Base-by-base conservation (phyloP, 202 grass and related monocot species). In the Cymbopogon flexuosus region DNA sequence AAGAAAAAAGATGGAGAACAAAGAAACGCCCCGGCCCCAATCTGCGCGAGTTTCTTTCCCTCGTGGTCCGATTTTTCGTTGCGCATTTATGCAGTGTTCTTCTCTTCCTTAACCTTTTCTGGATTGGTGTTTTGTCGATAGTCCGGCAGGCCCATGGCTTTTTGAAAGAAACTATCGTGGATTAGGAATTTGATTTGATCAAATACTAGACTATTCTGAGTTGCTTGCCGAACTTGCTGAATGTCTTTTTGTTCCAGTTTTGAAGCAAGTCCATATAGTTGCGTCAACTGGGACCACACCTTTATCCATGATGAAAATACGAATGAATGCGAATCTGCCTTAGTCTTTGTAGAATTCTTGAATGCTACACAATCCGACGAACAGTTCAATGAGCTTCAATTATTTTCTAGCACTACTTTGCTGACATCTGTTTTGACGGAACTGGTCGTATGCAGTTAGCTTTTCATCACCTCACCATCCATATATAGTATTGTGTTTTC, bases 391-490 rank as follows among this genome's bases (percentile, higher is more conserved):
- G 49, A 60, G 3, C 2, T 76, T 68, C 40, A 39, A 15, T 18
- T 67, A 4, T 65, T 76, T 11, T 52, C 54, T 10, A 57, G 15
- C 3, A 4, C 21, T 8, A 19, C 7, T 36, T 23, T 42, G 12
- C 33, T n/a, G 41, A 39, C 57, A 73, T 73, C 31, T 15, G 37
- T 73, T 40, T 54, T 82, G 42, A 40, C 24, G 5, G 18, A 75
- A 65, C 51, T 63, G 31, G 1, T 52, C 9, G 45, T 64, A 77
- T 63, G 58, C 68, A 11, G 27, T 41, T 57, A 58, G 15, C 35
- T 62, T 66, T 78, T 70, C 42, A 82, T 70, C 42, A 82, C 43
- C 47, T 65, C 60, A 65, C 41, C 0, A 65, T 62, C 43, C 11
- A 37, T 36, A 27, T 63, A 54, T 64, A 63, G 10, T 37, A 66